Evolutionary conservation across 768 basidiomycete genomes (phyloP).

Genomic region (Coprinopsis cinerea): DNA sequence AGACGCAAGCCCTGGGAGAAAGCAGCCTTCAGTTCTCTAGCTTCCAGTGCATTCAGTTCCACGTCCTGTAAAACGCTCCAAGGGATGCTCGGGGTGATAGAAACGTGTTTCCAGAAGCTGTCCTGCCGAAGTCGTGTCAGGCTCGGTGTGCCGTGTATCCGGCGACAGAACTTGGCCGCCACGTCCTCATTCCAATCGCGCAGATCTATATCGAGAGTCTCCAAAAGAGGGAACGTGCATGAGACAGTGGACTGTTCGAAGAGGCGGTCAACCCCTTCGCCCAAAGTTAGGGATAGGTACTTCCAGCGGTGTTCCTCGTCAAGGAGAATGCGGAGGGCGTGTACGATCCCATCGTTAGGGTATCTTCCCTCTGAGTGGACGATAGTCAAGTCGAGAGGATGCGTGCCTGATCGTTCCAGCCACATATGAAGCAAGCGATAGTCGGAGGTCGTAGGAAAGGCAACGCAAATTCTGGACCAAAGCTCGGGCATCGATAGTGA

Average conservation of each 20-base stretch:
- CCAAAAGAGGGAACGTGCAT: background rate
- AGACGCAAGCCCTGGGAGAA: background rate
- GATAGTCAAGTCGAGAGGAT: slow-evolving; percentile 9
- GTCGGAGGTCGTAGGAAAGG: slow-evolving; percentile 8
- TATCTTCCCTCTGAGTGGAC: background rate
- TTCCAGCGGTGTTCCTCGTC: background rate
- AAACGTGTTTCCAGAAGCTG: background rate
- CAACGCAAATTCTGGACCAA: slow-evolving; percentile 15
- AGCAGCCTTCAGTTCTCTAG: background rate
- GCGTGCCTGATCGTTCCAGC: slow-evolving; percentile 12
- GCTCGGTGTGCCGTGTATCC: background rate
- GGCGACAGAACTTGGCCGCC: background rate
- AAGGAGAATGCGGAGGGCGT: background rate
- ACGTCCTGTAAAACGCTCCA: background rate
- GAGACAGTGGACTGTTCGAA: background rate
- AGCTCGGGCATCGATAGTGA: slow-evolving; percentile 10
- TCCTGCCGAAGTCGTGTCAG: background rate
- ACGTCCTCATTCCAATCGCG: background rate
- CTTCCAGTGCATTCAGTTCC: background rate
- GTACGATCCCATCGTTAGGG: background rate
- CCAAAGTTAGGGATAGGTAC: background rate
- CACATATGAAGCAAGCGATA: slow-evolving; percentile 8
- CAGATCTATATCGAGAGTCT: background rate
- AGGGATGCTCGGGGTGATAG: background rate
- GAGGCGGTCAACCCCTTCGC: background rate